Percentiles rank a stretch among this genome's conserved stretches.
These are phyloP conservation scores for Paramyrothecium sp. DNA, from an alignment of 2,329 filamentous ascomycete species.

Conservation along the genomic window DNA sequence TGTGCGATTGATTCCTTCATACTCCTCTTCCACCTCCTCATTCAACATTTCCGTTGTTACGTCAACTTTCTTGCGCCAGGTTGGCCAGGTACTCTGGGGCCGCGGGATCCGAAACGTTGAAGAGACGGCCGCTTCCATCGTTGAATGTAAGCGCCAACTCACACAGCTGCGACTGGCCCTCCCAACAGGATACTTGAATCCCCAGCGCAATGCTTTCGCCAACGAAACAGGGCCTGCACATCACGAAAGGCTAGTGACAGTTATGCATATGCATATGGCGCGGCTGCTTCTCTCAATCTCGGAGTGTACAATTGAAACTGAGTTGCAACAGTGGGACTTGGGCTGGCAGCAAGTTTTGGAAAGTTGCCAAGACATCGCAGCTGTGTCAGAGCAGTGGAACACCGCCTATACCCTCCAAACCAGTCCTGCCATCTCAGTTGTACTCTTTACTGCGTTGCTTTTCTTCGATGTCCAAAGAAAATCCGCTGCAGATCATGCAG, in stretches of 20 bases:
- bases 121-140: neutral
- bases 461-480: constrained; percentile 11
- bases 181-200: constrained; percentile 9
- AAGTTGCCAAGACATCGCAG: constrained; percentile 9
- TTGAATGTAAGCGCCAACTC: constrained; percentile 2
- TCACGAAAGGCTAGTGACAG: constrained; percentile 10
- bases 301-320: neutral
- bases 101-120: neutral
- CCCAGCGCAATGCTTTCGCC: constrained; percentile 8
- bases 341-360: constrained; percentile 13
- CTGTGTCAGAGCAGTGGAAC: constrained; percentile 7
- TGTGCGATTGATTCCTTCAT: neutral
- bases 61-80: neutral
- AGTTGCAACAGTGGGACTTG: constrained; percentile 8
- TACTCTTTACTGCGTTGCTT: constrained; percentile 8
- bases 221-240: constrained; percentile 6
- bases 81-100: neutral
- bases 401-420: constrained; percentile 3
- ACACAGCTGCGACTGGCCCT: constrained; percentile 4
- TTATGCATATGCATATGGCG: constrained; percentile 11
- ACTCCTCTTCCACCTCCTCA: neutral
- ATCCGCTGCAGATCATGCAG: neutral
- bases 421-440: constrained; percentile 10
- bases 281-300: constrained; percentile 9
- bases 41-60: neutral